A percentile compares a stretch with the other conserved stretches of the same genome.
Evolutionary conservation across 768 basidiomycete genomes (phyloP).

Genomic region (Tulasnella sp.): DNA sequence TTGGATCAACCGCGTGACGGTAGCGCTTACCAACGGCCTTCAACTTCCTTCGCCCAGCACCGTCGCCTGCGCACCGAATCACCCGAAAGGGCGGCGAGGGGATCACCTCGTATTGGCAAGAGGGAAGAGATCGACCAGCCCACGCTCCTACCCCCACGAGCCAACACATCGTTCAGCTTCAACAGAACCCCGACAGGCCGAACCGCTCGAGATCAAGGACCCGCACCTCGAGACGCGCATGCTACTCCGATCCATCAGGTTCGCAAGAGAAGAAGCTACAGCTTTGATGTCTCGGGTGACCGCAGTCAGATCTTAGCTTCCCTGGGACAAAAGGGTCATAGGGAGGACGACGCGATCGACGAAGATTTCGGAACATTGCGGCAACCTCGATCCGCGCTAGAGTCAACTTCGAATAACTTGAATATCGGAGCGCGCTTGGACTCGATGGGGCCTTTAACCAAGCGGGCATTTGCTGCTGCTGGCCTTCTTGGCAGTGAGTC

Average conservation of each 20-base stretch:
- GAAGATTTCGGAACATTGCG: background rate
- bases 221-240: background rate
- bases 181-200: background rate
- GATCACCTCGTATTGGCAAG: background rate
- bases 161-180: slow-evolving; percentile 10
- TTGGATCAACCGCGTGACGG: background rate
- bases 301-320: background rate
- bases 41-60: slow-evolving; percentile 3
- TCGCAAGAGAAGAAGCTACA: slow-evolving; percentile 6
- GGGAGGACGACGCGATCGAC: background rate
- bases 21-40: background rate
- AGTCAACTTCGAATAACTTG: background rate
- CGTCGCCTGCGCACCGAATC: background rate
- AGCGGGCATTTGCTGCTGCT: slow-evolving; percentile 10
- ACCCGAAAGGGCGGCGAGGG: background rate
- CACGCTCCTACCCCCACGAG: background rate
- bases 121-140: background rate
- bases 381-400: background rate
- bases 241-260: background rate
- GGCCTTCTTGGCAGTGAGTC: background rate
- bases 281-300: background rate
- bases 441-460: slow-evolving; percentile 11
- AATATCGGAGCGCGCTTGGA: background rate
- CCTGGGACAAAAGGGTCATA: background rate
- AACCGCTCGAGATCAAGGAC: background rate